Conservation (phyloP, 2,329 filamentous ascomycete species). For the Penicillium digitatum region DNA sequence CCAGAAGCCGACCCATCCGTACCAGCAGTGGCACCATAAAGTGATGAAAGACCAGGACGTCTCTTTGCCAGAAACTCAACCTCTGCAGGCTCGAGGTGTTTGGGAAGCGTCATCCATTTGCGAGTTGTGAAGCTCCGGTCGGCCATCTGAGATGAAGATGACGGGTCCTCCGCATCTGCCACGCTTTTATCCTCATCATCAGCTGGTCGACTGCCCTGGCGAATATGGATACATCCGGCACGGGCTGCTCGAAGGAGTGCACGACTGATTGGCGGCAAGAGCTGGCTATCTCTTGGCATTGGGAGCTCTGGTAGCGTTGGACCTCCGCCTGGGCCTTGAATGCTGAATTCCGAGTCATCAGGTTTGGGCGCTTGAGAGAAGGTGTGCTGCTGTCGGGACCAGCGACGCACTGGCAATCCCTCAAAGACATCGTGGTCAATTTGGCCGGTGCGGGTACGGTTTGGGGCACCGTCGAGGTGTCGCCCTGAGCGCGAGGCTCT, state of each 20-base stretch:
- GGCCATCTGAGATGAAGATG: conserved; percentile 22
- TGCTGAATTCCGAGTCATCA: conserved; percentile 50
- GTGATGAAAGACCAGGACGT: conserved; percentile 55
- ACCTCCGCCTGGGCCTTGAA: conserved; percentile 27
- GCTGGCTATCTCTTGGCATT: conserved; percentile 80
- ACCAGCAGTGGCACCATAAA: conserved; percentile 40
- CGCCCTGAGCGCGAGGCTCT: conserved; percentile 56
- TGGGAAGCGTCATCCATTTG: conserved; percentile 57
- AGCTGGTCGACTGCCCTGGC: conserved; percentile 50
- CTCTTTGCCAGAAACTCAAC: conserved; percentile 61
- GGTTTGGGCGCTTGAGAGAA: conserved; percentile 63
- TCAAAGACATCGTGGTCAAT: conserved; percentile 63
- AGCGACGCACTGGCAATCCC: conserved; percentile 86
- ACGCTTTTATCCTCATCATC: conserved; percentile 37
- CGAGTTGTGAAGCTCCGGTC: conserved; percentile 53
- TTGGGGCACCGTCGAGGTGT: conserved; percentile 48
- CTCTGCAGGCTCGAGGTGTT: conserved; percentile 56
- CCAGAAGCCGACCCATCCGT: conserved; percentile 35
- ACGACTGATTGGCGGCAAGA: conserved; percentile 74
- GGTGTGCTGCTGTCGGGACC: conserved; percentile 68
- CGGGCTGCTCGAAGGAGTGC: conserved; percentile 77
- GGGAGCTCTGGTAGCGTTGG: conserved; percentile 64
- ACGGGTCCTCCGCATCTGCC: conserved; percentile 35
- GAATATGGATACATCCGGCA: conserved; percentile 71
- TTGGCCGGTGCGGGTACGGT: conserved; percentile 45